Conservation (phyloP, 192 early-diverging fungal genomes). For the Coemansia sp. region DNA sequence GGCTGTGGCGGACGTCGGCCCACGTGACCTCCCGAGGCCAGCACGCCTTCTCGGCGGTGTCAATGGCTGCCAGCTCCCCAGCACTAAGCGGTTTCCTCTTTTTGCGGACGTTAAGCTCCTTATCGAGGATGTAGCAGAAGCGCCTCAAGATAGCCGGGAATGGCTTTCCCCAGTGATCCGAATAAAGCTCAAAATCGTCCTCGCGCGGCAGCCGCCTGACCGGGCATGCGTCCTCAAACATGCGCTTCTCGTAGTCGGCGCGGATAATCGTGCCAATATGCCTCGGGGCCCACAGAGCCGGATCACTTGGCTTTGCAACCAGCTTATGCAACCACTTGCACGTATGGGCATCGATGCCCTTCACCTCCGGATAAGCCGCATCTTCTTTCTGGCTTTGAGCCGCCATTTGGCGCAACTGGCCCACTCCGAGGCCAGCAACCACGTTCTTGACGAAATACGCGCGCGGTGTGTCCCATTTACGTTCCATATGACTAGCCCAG, state of each 20-base stretch:
- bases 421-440: background rate
- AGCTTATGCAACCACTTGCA: background rate
- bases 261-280: too few species aligned
- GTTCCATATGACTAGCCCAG: conserved; percentile 5
- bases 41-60: background rate
- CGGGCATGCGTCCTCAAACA: background rate
- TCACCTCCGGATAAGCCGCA: background rate
- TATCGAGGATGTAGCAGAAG: background rate
- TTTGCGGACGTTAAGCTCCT: background rate
- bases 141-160: background rate
- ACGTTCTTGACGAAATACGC: background rate
- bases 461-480: too few species aligned
- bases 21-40: conserved; percentile 8
- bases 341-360: background rate
- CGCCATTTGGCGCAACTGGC: background rate
- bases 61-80: conserved; percentile 5
- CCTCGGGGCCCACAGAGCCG: background rate
- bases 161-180: background rate
- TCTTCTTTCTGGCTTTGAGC: too few species aligned
- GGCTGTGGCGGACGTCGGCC: conserved; percentile 15
- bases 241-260: background rate
- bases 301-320: background rate
- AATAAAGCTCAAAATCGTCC: background rate
- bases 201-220: background rate
- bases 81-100: conserved; percentile 2